Base-by-base conservation (phyloP, 352 stramenopile genomes). In the Pythium scleroteichum region DNA sequence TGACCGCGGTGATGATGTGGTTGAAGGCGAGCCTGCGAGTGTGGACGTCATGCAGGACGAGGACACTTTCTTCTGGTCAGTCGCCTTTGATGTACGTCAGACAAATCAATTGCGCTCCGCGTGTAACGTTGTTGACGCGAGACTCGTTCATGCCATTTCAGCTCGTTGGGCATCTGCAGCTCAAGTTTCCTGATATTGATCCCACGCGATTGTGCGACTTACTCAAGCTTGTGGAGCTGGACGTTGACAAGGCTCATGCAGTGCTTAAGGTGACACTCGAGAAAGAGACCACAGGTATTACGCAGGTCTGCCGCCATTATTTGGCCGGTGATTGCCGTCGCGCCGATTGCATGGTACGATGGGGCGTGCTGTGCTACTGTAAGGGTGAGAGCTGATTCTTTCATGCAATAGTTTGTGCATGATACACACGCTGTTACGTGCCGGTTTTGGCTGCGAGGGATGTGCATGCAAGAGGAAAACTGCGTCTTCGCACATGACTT, bases 401-500 rank as follows among this genome's bases (percentile, higher is more conserved):
- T 19, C 58, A 49, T 23, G 13, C 20, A 45, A 72, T 59, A 94
- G 85, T 95, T 95, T 71, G 62, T 95, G 35, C 85, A 95, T 59
- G 82, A 93, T 59, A 95, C 85, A 50, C 66, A 93, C 68, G 72
- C 68, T 38, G 88, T 95, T 54, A 92, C 85, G 45, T 95, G 85
- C 58, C 85, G 85, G 48, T 95, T 92, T 41, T 95, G 85, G 85
- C 69, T 95, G 29, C 83, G 85, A 13, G 85, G 85, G 26, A 75
- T 81, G 51, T 95, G 85, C 52, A 68, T 92, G 53, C 83, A 95
- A 67, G 77, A 66, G 7, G 78, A 92, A 44, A 72, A 88, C 40
- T 95, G 85, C 56, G 82, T 91, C 2, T 95, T 95, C 62, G 77
- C 84, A 13, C 85, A 95, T 71, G 79, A 86, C 62, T 93, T 93